Base-by-base conservation (phyloP, 192 early-diverging fungal genomes). In the Backusella tuberculispora region DNA sequence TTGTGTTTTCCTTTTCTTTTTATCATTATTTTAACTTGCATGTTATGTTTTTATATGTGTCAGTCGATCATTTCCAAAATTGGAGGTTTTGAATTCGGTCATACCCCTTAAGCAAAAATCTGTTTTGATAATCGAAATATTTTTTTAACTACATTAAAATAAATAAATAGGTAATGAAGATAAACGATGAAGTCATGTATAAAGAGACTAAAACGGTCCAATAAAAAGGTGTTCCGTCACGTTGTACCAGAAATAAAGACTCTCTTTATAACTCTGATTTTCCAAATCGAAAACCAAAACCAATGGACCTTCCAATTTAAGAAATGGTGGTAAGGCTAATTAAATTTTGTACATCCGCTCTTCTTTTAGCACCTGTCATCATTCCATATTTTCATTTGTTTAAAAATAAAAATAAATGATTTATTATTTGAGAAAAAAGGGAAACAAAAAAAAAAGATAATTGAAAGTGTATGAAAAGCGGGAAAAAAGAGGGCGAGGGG, bases 21-120 rank as follows among this genome's bases (percentile, higher is more conserved):
- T 53, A 19, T 53, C n/a, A 17, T 53, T 53, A 21, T 53, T 53
- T 60, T 60, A 60, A 24, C 53, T 26, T 60, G 53, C 24, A 60
- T 60, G 53, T 26, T 60, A 24, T 60, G 21, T 17, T 13, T 60
- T 9, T 12, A 12, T 26, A 26, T 8, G 12, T 60, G 8, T 26
- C 53, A 60, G 53, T 26, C 53, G 53, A 60, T 60, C 53, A 60
- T 60, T 60, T 60, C 53, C 53, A 19, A 24, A 60, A 60, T 60
- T 26, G 53, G 53, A 24, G 10, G 4, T 60, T 60, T 60, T 60
- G 26, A 24, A 60, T 9, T 19, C 12, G 10, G 24, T 26, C 5
- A 24, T 26, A 26, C 21, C 53, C 21, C 21, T 26, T 50, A 50
- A 19, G n/a, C 10, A 46, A 46, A 21, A 21, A 21, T 8, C n/a